phyloP scores from a whole-genome alignment of 768 basidiomycete species.

The Lepiota venenata region DNA sequence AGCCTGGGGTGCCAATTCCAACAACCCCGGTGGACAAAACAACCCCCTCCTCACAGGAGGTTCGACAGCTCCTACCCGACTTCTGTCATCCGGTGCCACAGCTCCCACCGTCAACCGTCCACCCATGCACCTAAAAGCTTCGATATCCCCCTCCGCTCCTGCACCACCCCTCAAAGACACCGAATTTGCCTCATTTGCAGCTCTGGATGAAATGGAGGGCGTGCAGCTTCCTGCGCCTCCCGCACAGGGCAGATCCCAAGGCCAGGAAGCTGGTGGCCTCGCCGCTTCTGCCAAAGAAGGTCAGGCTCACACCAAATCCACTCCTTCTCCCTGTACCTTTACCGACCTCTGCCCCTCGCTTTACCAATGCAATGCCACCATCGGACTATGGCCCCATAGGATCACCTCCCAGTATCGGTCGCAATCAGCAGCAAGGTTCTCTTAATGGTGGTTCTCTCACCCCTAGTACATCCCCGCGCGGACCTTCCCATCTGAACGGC shows the following conservation, averaged over 20 bases:
- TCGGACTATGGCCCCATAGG: slow-evolving; percentile 82
- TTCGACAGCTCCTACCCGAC: slow-evolving; percentile 66
- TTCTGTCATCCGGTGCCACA: slow-evolving; percentile 22
- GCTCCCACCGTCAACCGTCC: slow-evolving; percentile 41
- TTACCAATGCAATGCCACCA: slow-evolving; percentile 34
- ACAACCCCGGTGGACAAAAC: slow-evolving; percentile 22
- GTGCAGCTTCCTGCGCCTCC: slow-evolving; percentile 45
- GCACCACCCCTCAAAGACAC: slow-evolving; percentile 75
- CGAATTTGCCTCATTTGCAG: slow-evolving; percentile 67
- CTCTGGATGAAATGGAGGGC: slow-evolving; percentile 55
- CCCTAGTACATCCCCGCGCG: slow-evolving; percentile 57
- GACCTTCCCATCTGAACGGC: slow-evolving; percentile 24
- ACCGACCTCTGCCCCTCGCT: slow-evolving; percentile 55
- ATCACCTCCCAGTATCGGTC: slow-evolving; percentile 56
- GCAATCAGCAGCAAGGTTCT: slow-evolving; percentile 27
- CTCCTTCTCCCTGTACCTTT: slow-evolving; percentile 44
- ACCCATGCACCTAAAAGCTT: slow-evolving; percentile 67
- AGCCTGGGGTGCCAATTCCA: slow-evolving; percentile 17
- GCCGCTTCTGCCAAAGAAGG: slow-evolving; percentile 3
- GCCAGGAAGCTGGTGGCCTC: slow-evolving; percentile 9
- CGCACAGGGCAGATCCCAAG: slow-evolving; percentile 29
- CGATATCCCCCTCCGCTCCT: slow-evolving; percentile 73
- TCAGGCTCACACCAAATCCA: slow-evolving; percentile 18
- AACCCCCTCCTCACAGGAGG: slow-evolving; percentile 48
- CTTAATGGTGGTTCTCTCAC: slow-evolving; percentile 39